Evolutionary conservation across 768 basidiomycete genomes (phyloP).

Genomic region (Lentinula detonsa): DNA sequence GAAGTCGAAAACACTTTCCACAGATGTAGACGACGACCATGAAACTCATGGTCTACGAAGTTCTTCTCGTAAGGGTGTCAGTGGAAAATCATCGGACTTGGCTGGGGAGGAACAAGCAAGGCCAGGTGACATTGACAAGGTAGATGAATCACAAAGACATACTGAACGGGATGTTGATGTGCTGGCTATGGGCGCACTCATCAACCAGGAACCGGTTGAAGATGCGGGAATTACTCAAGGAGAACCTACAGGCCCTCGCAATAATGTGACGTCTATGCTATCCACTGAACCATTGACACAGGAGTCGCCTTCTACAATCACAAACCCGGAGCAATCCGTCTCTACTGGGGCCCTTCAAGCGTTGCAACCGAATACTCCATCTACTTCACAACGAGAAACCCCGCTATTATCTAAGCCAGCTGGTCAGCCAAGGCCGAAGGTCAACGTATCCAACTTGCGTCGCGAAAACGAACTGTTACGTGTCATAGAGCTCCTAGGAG

Average conservation of each 20-base stretch:
- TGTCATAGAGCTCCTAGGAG: slow-evolving; percentile 59
- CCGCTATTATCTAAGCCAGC: not conserved
- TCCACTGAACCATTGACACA: not conserved
- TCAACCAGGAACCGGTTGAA: not conserved
- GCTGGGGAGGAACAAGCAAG: not conserved
- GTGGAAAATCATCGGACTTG: not conserved
- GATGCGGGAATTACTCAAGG: not conserved
- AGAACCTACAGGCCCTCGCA: not conserved
- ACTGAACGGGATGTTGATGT: not conserved
- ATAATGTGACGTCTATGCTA: not conserved
- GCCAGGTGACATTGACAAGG: not conserved
- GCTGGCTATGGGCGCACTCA: not conserved
- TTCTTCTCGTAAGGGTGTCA: not conserved
- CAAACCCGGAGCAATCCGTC: not conserved
- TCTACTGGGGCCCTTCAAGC: not conserved
- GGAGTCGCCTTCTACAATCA: not conserved
- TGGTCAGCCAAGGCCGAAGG: slow-evolving; percentile 21
- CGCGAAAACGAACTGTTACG: slow-evolving; percentile 76
- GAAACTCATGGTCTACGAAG: not conserved
- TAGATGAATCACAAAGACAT: not conserved
- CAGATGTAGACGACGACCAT: not conserved
- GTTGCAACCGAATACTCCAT: not conserved
- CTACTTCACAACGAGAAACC: not conserved
- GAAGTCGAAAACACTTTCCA: not conserved
- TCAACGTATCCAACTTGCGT: slow-evolving; percentile 73